Evolutionary conservation across 768 basidiomycete genomes (phyloP).

Genomic region (Mycena polygramma): DNA sequence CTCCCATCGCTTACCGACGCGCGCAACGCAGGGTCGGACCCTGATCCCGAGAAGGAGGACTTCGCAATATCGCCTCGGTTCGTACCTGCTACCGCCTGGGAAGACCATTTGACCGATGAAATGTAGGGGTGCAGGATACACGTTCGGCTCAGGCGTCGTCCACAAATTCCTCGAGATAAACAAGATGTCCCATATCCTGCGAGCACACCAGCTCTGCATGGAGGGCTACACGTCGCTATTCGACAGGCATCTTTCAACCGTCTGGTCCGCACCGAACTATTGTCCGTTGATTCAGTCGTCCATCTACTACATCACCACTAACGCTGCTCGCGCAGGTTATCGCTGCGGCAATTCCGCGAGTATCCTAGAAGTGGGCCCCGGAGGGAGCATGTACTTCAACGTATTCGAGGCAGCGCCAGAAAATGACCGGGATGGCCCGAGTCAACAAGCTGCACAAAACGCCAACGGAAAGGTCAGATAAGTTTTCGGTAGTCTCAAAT

Average conservation of each 20-base stretch:
- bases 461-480: slow-evolving; percentile 75
- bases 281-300: slow-evolving; percentile 60
- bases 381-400: slow-evolving; percentile 91
- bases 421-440: slow-evolving; percentile 93
- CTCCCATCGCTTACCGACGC: too few relatives aligned
- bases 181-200: slow-evolving; percentile 96
- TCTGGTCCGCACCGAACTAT: slow-evolving; percentile 99
- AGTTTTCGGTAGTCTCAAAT: slow-evolving; percentile 17
- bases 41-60: slow-evolving; percentile 98
- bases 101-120: slow-evolving; percentile 39
- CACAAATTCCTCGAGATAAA: slow-evolving; percentile 98
- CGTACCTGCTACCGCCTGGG: slow-evolving; percentile 42
- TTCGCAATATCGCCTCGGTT: slow-evolving; percentile 99
- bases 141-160: slow-evolving; percentile 97
- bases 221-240: slow-evolving; percentile 99
- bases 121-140: slow-evolving; percentile 95
- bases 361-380: slow-evolving; percentile 95
- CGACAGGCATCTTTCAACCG: slow-evolving; percentile 94
- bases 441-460: slow-evolving; percentile 80
- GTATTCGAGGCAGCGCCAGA: slow-evolving; percentile 99
- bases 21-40: slow-evolving; percentile 77
- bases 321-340: slow-evolving; percentile 58
- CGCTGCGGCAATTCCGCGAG: slow-evolving; percentile 98
- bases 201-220: slow-evolving; percentile 99
- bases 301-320: background rate